phyloP scores from a whole-genome alignment of 2,329 filamentous ascomycete species.

The Colletotrichum tabaci region DNA sequence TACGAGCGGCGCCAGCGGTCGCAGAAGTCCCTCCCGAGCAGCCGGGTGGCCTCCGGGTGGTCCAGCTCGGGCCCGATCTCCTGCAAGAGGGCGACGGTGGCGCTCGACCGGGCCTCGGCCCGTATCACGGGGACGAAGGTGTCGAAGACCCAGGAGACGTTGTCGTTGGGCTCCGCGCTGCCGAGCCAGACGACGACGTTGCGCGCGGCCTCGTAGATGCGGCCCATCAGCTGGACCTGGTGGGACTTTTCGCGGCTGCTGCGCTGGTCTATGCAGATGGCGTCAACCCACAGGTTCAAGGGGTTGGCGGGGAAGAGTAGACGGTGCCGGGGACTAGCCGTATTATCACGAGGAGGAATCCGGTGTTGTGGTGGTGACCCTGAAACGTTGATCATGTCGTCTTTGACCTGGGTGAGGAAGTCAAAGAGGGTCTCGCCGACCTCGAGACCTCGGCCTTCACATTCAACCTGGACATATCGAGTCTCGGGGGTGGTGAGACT shows the following conservation, averaged over 20 bases:
- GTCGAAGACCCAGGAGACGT: slow-evolving; percentile 41
- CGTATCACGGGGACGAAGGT: slow-evolving; percentile 22
- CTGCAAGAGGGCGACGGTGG: not conserved
- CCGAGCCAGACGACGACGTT: slow-evolving; percentile 31
- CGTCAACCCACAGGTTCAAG: slow-evolving; percentile 43
- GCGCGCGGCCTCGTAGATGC: slow-evolving; percentile 41
- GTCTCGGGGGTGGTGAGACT: not conserved
- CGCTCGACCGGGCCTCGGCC: slow-evolving; percentile 2
- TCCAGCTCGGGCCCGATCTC: slow-evolving; percentile 26
- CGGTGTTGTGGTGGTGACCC: too few relatives aligned
- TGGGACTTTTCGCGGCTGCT: slow-evolving; percentile 34
- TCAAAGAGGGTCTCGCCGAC: slow-evolving; percentile 19
- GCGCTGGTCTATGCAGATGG: slow-evolving; percentile 44
- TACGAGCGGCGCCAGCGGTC: slow-evolving; percentile 20
- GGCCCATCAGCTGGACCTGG: slow-evolving; percentile 45
- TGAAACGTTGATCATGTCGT: not conserved
- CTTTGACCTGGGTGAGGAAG: slow-evolving; percentile 19
- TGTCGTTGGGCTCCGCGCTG: slow-evolving; percentile 17
- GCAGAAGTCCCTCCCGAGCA: slow-evolving; percentile 2
- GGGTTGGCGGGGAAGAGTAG: not conserved
- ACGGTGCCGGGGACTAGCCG: not conserved
- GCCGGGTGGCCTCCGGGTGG: not conserved
- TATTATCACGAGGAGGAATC: not conserved
- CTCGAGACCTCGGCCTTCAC: slow-evolving; percentile 3
- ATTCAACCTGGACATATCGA: not conserved